Evolutionary conservation across 495 filamentous ascomycete genomes (phyloP), one percentile per base, ranked within the genome.

Genomic region (Saxophila tyrrhenica): DNA sequence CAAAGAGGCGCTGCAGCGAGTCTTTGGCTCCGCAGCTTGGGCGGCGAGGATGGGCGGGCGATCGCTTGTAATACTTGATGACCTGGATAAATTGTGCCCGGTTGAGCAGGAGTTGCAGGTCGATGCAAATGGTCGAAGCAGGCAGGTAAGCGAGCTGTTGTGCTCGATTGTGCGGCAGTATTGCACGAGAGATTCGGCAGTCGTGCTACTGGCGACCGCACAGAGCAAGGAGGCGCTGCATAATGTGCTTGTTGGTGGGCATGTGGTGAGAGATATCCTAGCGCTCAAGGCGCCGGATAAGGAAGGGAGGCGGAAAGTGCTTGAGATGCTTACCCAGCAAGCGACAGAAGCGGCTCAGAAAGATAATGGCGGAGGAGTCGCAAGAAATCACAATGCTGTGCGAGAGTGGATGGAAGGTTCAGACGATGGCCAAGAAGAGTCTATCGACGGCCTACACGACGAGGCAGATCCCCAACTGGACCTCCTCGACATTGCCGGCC

Each of bases 21-120:
- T 91, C 16, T 96, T 98, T 62, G 89, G 89, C 73, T 75, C 79
- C 35, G 92, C 94, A 15, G 81, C 83, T 39, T 98, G 91, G 90
- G 89, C 84, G 52, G 84, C 89, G 25, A 77, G 89, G 47, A 77
- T 89, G 11, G 89, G 87, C 39, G 90, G 92, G 5, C 82, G 79
- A 54, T 76, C 90, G 0, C 61, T 96, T 3, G 82, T 98, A 15
- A 79, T 98, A 39, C 72, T 98, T 2, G 92, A 98, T 63, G 92
- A 98, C 57, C 73, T 98, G 10, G 94, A 98, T 65, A 85, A 84
- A 56, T 72, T 98, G 10, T 96, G 92, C 64, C 89, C 91, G 0
- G 82, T 80, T 0, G 92, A 97, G 69, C 95, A 88, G 0, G 92
- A 97, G 65, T 72, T 95, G 24, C 85, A 94, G 69, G 87, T 94